phyloP scores from a whole-genome alignment of 306 rosid genomes.

The Elaeagnus macrophylla region DNA sequence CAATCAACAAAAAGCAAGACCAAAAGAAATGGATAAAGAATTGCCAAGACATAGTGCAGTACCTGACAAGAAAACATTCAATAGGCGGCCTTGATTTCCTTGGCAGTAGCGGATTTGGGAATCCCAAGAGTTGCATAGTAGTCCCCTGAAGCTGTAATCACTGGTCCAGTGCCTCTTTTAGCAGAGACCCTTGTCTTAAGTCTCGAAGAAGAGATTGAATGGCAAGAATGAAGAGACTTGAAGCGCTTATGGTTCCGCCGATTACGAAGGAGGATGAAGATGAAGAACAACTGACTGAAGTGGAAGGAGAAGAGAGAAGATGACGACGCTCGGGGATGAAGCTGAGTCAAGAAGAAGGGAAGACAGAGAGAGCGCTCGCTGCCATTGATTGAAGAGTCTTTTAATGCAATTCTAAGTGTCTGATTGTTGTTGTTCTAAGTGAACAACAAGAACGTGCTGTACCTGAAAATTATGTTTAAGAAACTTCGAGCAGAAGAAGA shows the following conservation, averaged over 20 bases:
- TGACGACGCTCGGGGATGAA: slow-evolving; percentile 19
- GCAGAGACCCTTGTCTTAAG: slow-evolving; percentile 21
- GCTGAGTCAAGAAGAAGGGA: slow-evolving; percentile 33
- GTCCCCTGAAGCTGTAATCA: slow-evolving; percentile 64
- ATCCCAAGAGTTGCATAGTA: slow-evolving; percentile 83
- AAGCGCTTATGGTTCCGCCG: slow-evolving; percentile 38
- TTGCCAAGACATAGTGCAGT: slow-evolving; percentile 16
- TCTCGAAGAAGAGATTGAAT: slow-evolving; percentile 16
- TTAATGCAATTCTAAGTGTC: neutral
- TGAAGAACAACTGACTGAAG: slow-evolving; percentile 24
- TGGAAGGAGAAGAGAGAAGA: slow-evolving; percentile 24
- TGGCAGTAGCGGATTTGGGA: slow-evolving; percentile 62
- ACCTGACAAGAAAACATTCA: slow-evolving; percentile 97
- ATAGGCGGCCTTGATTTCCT: slow-evolving; percentile 91
- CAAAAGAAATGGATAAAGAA: neutral
- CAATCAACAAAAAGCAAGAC: neutral
- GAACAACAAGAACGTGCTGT: no score
- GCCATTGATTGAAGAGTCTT: slow-evolving; percentile 54
- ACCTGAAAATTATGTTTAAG: no score
- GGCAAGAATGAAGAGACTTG: slow-evolving; percentile 31
- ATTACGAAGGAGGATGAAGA: slow-evolving; percentile 33
- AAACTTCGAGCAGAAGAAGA: no score
- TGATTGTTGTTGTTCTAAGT: no score
- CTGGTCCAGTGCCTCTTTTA: slow-evolving; percentile 35
- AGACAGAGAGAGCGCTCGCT: slow-evolving; percentile 35